phyloP scores from a whole-genome alignment of 2,329 filamentous ascomycete genomes.

The Apiospora sp. region DNA sequence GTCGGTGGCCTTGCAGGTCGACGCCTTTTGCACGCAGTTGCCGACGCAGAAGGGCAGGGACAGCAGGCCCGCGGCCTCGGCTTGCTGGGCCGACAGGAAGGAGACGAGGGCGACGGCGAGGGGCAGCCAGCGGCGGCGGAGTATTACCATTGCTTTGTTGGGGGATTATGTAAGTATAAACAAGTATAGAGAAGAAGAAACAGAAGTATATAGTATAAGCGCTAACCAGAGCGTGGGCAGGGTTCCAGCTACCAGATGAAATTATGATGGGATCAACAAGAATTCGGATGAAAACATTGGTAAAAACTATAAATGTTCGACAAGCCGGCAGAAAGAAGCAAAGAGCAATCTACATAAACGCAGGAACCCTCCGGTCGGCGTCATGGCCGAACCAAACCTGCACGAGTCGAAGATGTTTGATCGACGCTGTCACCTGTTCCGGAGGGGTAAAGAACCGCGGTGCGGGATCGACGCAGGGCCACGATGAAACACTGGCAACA shows the following conservation, averaged over 20 bases:
- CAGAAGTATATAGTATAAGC: not conserved
- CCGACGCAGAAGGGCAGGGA: slow-evolving; percentile 41
- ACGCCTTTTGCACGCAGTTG: slow-evolving; percentile 45
- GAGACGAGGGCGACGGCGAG: slow-evolving; percentile 33
- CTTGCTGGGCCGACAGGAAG: slow-evolving; percentile 36
- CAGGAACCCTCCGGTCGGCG: not conserved
- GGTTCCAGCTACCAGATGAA: not conserved
- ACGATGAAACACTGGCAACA: slow-evolving; percentile 15
- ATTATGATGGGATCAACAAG: not conserved
- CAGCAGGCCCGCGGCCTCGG: slow-evolving; percentile 36
- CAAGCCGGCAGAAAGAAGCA: not conserved
- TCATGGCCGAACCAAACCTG: not conserved
- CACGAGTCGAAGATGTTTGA: not conserved
- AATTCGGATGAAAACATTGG: not conserved
- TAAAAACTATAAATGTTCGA: not conserved
- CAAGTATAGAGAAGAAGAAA: not conserved
- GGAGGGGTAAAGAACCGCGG: not conserved
- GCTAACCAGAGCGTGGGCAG: not conserved
- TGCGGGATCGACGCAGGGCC: not conserved
- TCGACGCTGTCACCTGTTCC: not conserved
- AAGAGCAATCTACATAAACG: not conserved
- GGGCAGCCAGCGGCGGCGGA: not conserved
- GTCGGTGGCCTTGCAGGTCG: slow-evolving; percentile 38
- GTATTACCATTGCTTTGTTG: not conserved
- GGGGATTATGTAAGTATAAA: not conserved